Base-by-base conservation (phyloP, 2,329 filamentous ascomycete genomes). In the Ophiosphaerella korrae region DNA sequence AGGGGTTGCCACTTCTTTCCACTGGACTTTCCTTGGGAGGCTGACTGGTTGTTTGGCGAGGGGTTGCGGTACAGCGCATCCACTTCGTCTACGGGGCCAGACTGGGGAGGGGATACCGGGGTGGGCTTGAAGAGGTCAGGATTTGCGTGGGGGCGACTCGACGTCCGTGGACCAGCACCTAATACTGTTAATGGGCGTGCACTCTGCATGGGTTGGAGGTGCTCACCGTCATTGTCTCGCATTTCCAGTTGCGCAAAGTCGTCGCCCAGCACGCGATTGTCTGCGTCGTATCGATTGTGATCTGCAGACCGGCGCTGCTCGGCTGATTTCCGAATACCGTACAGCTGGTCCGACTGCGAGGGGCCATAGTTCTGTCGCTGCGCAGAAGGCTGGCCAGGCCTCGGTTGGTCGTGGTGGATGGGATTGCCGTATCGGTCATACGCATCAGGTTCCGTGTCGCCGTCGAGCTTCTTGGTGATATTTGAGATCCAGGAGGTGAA, bases 1-100 rank as follows among this genome's bases (percentile, higher is more conserved):
- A 99, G 78, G 8, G 94, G 93, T 74, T 99, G 93, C 94, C 94
- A 99, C 78, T 99, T 99, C 82, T 92, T 97, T 77, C 92, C 94
- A 59, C 80, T 79, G n/a, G 68, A 59, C 51, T 72, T 74, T 16
- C 58, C 62, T 21, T 63, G 60, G n/a, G 57, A 49, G 44, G 50
- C 54, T 50, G 58, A 33, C 50, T 64, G 56, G 52, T 66, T 68
- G 53, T 61, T 67, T 11, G 72, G 71, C 7, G 72, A 73, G 14
- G 72, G 70, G 35, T 73, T 72, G 26, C 87, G 84, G 70, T 95
- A 94, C 51, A 88, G 71, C 31, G 80, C 86, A 62, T 88, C 83
- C 40, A 96, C 92, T 67, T 96, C 91, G 64, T 95, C 90, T 2
- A 90, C 84, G 9, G 85, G 83, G 1, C 84, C 84, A 34, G 78